Base-by-base conservation (phyloP, 2,329 filamentous ascomycete genomes). In the Penicillium sp. region DNA sequence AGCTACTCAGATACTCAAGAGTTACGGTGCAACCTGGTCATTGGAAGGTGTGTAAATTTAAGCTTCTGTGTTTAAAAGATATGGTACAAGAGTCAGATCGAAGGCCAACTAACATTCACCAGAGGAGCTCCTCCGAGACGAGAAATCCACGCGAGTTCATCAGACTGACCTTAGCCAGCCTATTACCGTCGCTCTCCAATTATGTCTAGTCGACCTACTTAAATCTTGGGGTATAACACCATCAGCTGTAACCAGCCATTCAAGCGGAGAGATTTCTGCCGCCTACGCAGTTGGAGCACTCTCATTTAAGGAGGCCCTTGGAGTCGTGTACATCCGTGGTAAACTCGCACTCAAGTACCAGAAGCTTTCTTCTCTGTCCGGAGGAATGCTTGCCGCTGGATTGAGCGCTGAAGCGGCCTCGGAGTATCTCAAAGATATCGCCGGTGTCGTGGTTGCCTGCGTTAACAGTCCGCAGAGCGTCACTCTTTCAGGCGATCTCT, bases 401-500 rank as follows among this genome's bases (percentile, higher is more conserved):
- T 14, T 35, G 5, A 14, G 12, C 5, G 16, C 14, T 3, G 30
- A 35, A 16, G 30, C 14, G 1, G 11, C 30, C 14, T 2, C 14
- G 12, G 12, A 3, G 9, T 35, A 35, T 5, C 5, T 35, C 2
- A 3, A 35, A 35, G 14, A 14, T 3, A 14, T 14, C 3, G 14
- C 5, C 6, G 30, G 30, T 14, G 20, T 21, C 7, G 26, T 26
- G 14, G 20, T 47, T 23, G 45, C 45, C 16, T 47, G 45, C 16
- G 26, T 35, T 16, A 35, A 35, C 30, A 35, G 30, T 35, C 30
- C 20, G 45, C 26, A 18, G 6, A 47, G 20, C 16, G 7, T 16
- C 30, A 35, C 30, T 35, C 14, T 35, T 5, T 35, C 30, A 3
- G 30, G 30, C 0, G 71, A 76, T 55, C 52, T 20, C 8, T 49